Conservation (phyloP, 2,329 filamentous ascomycete species). For the Ophiostoma sp. region DNA sequence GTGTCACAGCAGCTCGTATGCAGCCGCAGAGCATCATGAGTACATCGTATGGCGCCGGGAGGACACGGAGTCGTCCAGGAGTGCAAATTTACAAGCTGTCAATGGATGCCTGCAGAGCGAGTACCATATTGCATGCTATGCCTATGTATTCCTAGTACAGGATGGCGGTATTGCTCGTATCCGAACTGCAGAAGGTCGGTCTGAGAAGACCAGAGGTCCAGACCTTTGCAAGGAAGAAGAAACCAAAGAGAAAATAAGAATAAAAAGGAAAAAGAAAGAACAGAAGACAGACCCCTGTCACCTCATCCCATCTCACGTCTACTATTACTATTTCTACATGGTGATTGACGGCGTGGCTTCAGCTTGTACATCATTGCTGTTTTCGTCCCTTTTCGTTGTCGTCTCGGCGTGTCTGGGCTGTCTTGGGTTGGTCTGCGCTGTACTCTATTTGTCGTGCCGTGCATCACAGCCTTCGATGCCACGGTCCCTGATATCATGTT, state of each 20-base stretch:
- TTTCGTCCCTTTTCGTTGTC: not conserved
- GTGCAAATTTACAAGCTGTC: not conserved
- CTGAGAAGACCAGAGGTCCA: not conserved
- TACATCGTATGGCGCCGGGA: not conserved
- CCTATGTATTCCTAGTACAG: not conserved
- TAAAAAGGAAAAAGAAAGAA: not conserved
- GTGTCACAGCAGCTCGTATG: conserved; percentile 14
- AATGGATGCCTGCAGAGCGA: not conserved
- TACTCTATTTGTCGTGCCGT: not conserved
- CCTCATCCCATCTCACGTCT: too few relatives aligned
- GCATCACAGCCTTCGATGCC: not conserved
- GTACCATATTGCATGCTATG: too few relatives aligned
- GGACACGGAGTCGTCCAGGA: too few relatives aligned
- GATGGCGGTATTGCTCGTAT: not conserved
- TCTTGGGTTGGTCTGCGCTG: not conserved
- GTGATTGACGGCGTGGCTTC: not conserved
- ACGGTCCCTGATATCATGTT: conserved; percentile 1
- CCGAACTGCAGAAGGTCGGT: not conserved
- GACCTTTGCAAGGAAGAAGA: not conserved
- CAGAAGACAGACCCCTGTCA: not conserved
- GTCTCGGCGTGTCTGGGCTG: not conserved
- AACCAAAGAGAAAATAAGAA: not conserved
- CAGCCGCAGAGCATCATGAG: not conserved
- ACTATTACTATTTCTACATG: not conserved
- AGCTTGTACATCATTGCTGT: conserved; percentile 3